Conservation (phyloP, 2,329 filamentous ascomycete species). For the Calonectria multiphialidica region DNA sequence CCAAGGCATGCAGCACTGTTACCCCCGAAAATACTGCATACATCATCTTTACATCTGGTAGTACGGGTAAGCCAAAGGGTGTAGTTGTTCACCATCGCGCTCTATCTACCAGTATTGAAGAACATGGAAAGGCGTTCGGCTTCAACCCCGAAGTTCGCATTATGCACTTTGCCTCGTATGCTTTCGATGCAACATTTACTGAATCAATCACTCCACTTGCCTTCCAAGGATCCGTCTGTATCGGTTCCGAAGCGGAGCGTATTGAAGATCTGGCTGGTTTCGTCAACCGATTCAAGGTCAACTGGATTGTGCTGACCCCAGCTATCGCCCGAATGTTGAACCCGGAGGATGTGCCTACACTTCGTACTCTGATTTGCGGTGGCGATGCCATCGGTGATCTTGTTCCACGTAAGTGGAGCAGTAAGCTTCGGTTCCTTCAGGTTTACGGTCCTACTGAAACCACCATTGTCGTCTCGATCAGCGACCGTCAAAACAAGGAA, state of each 20-base stretch:
- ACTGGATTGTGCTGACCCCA: constrained; percentile 35
- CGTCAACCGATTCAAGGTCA: constrained; percentile 23
- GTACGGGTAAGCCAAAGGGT: constrained; percentile 33
- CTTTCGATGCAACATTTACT: constrained; percentile 46
- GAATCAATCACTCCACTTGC: constrained; percentile 38
- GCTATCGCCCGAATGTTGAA: constrained; percentile 29
- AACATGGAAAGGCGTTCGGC: constrained; percentile 3
- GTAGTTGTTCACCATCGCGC: constrained; percentile 34
- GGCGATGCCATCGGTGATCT: constrained; percentile 41
- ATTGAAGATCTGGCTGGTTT: constrained; percentile 28
- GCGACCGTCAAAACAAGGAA: constrained; percentile 27
- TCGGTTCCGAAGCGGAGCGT: constrained; percentile 31
- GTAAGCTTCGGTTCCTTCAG: constrained; percentile 28
- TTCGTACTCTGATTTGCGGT: constrained; percentile 39
- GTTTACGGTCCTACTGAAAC: constrained; percentile 38
- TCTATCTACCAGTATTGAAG: constrained; percentile 14
- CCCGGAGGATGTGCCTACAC: constrained; percentile 28
- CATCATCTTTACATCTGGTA: constrained; percentile 38
- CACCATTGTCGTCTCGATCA: constrained; percentile 33
- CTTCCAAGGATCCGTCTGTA: constrained; percentile 31
- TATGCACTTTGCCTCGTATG: constrained; percentile 49
- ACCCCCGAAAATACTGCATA: constrained; percentile 22
- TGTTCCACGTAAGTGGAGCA: constrained; percentile 34
- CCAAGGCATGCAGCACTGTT: not conserved
- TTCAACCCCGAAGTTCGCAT: constrained; percentile 37